phyloP scores from a whole-genome alignment of 2,329 filamentous ascomycete genomes.

The Pseudogymnoascus sp. region DNA sequence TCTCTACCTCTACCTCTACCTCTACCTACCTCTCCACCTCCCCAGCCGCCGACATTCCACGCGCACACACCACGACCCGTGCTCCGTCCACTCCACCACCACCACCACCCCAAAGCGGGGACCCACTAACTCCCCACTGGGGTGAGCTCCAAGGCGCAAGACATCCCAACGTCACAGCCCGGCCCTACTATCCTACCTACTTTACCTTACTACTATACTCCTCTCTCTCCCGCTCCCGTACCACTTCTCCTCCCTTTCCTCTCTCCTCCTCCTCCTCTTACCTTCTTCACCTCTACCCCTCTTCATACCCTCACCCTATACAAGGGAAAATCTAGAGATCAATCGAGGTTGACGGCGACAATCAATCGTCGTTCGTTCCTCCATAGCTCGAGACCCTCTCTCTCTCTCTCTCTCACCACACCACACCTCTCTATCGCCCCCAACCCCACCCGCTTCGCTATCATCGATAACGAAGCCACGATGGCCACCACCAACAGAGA shows the following conservation, averaged over 20 bases:
- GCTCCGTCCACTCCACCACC: neutral
- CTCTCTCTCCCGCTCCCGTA: neutral
- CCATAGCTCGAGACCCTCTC: neutral
- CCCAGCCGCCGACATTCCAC: neutral
- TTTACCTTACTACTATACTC: neutral
- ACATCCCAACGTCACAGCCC: neutral
- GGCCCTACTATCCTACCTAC: neutral
- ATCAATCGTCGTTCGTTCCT: neutral
- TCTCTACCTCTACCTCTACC: no score
- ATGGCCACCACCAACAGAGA: slow-evolving; percentile 40
- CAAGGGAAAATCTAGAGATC: neutral
- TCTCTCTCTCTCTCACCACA: no score
- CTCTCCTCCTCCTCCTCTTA: neutral
- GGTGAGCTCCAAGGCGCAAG: neutral
- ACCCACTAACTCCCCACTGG: no score
- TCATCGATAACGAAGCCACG: neutral
- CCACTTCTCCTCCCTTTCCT: neutral
- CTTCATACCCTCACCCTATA: neutral
- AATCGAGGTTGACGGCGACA: neutral
- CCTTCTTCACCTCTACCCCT: neutral
- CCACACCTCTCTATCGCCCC: no score
- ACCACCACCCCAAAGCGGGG: no score
- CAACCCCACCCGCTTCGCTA: neutral
- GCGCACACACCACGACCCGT: neutral
- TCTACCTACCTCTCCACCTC: no score